Conservation (phyloP, 1,139 yeast genomes). For the Magnusiomyces paraingens region DNA sequence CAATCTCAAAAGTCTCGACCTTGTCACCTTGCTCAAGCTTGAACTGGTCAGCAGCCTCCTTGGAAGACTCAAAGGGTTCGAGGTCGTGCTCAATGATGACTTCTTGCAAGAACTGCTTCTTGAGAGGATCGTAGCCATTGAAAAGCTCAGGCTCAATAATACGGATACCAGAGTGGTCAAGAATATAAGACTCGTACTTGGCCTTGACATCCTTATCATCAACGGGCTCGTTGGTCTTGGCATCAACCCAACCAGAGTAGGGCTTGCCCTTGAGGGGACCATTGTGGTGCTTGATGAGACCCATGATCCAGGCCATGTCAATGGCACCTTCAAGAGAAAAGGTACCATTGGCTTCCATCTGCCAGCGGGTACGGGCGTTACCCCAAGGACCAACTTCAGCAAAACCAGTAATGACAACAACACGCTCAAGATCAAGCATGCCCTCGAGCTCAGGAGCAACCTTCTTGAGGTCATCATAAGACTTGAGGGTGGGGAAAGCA, state of each 20-base stretch:
- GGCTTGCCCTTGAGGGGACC: slow-evolving; percentile 85
- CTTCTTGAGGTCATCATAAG: slow-evolving; percentile 66
- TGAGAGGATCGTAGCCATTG: slow-evolving; percentile 87
- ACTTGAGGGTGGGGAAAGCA: slow-evolving; percentile 82
- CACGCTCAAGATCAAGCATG: slow-evolving; percentile 83
- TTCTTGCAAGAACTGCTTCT: slow-evolving; percentile 90
- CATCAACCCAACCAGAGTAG: slow-evolving; percentile 95
- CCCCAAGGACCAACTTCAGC: slow-evolving; percentile 99
- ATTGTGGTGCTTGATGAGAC: slow-evolving; percentile 86
- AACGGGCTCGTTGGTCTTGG: slow-evolving; percentile 86
- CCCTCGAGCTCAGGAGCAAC: slow-evolving; percentile 74
- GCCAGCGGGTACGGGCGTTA: slow-evolving; percentile 98
- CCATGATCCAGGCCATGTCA: slow-evolving; percentile 99
- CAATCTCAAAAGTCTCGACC: slow-evolving; percentile 86
- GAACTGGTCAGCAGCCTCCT: slow-evolving; percentile 93
- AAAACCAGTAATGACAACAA: slow-evolving; percentile 93
- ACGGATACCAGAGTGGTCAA: slow-evolving; percentile 94
- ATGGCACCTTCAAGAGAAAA: slow-evolving; percentile 98
- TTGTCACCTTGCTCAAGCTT: slow-evolving; percentile 89
- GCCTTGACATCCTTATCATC: slow-evolving; percentile 90
- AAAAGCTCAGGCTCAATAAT: slow-evolving; percentile 93
- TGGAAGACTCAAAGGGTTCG: slow-evolving; percentile 91
- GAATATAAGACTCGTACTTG: slow-evolving; percentile 80
- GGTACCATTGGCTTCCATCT: slow-evolving; percentile 93
- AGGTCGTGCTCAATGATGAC: slow-evolving; percentile 92